phyloP scores from a whole-genome alignment of 2,329 filamentous ascomycete species.

The Fonsecaea pedrosoi region DNA sequence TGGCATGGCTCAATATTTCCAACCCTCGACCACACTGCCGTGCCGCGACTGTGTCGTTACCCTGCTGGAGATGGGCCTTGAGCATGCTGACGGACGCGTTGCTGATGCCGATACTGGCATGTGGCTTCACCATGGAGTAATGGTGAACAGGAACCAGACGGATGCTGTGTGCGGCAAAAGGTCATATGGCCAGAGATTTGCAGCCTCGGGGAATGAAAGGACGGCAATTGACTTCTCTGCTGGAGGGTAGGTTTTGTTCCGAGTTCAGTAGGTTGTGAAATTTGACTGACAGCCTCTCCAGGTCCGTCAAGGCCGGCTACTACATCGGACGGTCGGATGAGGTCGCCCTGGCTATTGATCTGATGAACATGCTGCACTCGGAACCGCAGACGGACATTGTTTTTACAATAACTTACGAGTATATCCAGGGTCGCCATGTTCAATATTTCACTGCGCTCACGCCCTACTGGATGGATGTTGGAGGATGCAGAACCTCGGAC shows the following conservation, averaged over 20 bases:
- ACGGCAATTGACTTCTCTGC: conserved; percentile 18
- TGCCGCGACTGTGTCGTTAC: conserved; percentile 40
- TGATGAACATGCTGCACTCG: conserved; percentile 27
- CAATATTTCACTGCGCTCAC: conserved; percentile 10
- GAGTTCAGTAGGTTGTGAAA: background rate
- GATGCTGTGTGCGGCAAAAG: conserved; percentile 17
- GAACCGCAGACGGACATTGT: conserved; percentile 19
- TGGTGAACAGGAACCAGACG: conserved; percentile 22
- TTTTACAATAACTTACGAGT: conserved; percentile 30
- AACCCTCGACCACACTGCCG: conserved; percentile 21
- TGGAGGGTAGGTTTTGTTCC: background rate
- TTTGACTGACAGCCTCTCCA: background rate
- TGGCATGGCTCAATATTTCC: conserved; percentile 23
- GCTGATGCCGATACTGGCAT: conserved; percentile 45
- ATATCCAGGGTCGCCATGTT: background rate
- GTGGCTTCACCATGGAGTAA: conserved; percentile 43
- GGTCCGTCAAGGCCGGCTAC: conserved; percentile 22
- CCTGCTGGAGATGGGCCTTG: conserved; percentile 40
- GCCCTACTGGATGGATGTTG: conserved; percentile 27
- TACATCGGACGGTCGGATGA: conserved; percentile 21
- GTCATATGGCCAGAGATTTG: conserved; percentile 18
- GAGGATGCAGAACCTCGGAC: conserved; percentile 19
- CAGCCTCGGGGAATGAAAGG: conserved; percentile 20
- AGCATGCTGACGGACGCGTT: conserved; percentile 43
- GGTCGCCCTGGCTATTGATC: conserved; percentile 20